Conservation (phyloP, 192 early-diverging fungal genomes). For the Diversispora epigaea region DNA sequence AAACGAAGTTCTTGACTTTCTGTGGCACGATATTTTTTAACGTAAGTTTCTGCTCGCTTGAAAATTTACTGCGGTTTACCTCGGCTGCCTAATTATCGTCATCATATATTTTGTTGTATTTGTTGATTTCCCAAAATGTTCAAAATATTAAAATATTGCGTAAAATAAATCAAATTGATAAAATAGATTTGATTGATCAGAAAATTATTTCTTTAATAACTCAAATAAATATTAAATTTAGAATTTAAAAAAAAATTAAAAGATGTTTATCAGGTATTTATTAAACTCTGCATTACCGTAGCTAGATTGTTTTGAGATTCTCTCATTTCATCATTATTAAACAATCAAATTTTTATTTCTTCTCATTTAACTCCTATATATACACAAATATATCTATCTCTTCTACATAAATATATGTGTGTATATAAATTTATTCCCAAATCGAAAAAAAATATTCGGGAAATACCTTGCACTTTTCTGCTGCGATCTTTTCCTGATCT, state of each 20-base stretch:
- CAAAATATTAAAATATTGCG: too few relatives aligned
- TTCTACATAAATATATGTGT: background rate
- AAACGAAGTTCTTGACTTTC: constrained; percentile 92
- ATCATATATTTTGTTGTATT: too few relatives aligned
- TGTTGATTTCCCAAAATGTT: too few relatives aligned
- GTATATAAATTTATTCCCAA: too few relatives aligned
- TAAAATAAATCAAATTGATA: too few relatives aligned
- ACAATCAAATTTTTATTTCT: constrained; percentile 36
- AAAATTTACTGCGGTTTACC: constrained; percentile 93
- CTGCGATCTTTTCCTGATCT: constrained; percentile 69
- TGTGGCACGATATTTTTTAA: constrained; percentile 90
- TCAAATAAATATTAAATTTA: background rate
- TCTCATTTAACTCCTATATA: background rate
- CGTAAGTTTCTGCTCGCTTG: constrained; percentile 99
- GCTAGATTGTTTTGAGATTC: constrained; percentile 44
- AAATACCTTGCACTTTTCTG: constrained; percentile 54
- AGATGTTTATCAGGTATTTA: constrained; percentile 57
- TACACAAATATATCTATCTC: background rate
- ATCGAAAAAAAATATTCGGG: background rate
- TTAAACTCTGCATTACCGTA: constrained; percentile 44
- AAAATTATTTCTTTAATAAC: too few relatives aligned
- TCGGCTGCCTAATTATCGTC: constrained; percentile 37
- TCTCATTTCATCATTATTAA: constrained; percentile 47
- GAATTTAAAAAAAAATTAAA: constrained; percentile 20
- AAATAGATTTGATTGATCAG: too few relatives aligned